Conservation (phyloP, 306 rosid species). For the Geum urbanum region DNA sequence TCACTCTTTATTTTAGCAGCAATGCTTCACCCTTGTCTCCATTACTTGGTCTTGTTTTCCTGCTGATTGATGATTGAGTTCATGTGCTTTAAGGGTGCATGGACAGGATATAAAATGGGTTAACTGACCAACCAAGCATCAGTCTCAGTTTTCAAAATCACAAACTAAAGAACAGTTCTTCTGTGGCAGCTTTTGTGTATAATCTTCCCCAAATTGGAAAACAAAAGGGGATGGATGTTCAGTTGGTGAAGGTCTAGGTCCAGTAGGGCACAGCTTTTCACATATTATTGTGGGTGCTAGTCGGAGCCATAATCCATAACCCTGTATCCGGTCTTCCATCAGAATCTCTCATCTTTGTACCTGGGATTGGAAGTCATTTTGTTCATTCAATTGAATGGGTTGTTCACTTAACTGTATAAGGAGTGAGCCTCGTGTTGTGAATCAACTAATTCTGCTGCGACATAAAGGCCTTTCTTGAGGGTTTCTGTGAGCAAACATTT, state of each 20-base stretch:
- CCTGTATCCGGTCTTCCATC: conserved; percentile 17
- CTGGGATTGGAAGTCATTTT: conserved; percentile 19
- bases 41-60: conserved; percentile 25
- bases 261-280: neutral
- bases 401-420: conserved; percentile 20
- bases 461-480: conserved; percentile 11
- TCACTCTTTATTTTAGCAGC: conserved; percentile 22
- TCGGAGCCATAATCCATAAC: conserved; percentile 15
- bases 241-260: neutral
- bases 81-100: conserved; percentile 14
- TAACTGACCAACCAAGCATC: conserved; percentile 11
- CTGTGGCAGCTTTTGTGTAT: neutral
- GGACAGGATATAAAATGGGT: conserved; percentile 23
- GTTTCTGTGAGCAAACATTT: conserved; percentile 16
- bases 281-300: conserved; percentile 20
- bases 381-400: neutral
- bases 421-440: conserved; percentile 6
- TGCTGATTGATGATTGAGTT: conserved; percentile 26
- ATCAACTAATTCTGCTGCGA: conserved; percentile 11
- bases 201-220: neutral
- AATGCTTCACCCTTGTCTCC: conserved; percentile 20
- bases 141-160: neutral
- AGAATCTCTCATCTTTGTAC: conserved; percentile 12
- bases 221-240: neutral
- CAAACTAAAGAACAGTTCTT: neutral